Percentiles rank a stretch among this genome's conserved stretches.
Conservation (phyloP, 257 asterid species). For the Salvia splendens region DNA sequence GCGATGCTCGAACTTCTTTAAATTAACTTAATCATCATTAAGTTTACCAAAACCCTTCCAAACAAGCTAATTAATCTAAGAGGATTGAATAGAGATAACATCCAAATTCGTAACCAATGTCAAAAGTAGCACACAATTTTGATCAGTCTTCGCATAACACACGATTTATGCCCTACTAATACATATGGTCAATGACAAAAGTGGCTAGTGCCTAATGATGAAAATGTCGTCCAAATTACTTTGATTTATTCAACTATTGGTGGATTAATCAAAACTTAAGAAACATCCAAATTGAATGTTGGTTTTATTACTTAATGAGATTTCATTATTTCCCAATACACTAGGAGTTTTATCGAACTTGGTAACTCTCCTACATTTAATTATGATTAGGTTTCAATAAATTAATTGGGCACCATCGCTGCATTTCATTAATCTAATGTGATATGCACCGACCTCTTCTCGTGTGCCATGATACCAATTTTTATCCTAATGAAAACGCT, state of each 20-base stretch:
- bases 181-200: conserved; percentile 32
- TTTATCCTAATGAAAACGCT: too few relatives aligned
- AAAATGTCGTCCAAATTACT: conserved; percentile 28
- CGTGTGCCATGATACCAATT: too few relatives aligned
- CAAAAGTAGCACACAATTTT: conserved; percentile 25
- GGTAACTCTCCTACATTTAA: too few relatives aligned
- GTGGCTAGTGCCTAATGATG: conserved; percentile 29
- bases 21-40: background rate
- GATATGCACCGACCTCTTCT: too few relatives aligned
- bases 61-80: background rate
- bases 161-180: conserved; percentile 6
- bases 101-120: background rate
- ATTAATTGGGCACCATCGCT: too few relatives aligned
- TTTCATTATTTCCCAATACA: too few relatives aligned
- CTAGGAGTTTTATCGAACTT: too few relatives aligned
- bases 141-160: conserved; percentile 9
- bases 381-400: too few relatives aligned
- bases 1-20: background rate
- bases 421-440: too few relatives aligned
- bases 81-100: conserved; percentile 10
- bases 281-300: background rate
- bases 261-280: background rate
- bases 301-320: background rate
- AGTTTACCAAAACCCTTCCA: background rate
- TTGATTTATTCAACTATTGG: background rate